Conservation (phyloP, 2,329 filamentous ascomycete species). For the Raffaelea ambrosiae region DNA sequence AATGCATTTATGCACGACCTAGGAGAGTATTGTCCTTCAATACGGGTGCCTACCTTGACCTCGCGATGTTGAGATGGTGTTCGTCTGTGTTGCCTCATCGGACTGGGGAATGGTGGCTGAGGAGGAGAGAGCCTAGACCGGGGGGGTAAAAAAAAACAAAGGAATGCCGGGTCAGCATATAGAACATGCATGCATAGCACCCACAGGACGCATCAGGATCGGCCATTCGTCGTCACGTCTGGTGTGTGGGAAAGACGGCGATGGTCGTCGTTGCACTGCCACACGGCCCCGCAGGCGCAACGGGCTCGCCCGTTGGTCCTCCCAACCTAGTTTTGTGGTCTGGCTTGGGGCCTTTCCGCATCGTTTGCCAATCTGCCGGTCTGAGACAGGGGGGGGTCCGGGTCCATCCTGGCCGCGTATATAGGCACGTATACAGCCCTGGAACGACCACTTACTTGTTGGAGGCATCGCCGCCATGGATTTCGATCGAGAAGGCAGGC, state of each 20-base stretch:
- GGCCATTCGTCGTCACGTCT: too few species aligned
- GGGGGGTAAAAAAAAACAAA: background rate
- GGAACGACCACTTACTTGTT: constrained; percentile 5
- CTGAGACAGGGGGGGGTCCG: too few species aligned
- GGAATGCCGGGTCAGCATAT: background rate
- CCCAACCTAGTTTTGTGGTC: background rate
- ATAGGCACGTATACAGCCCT: too few species aligned
- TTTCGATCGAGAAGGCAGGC: constrained; percentile 29
- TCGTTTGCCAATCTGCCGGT: background rate
- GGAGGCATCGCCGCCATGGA: constrained; percentile 16
- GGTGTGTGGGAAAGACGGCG: background rate
- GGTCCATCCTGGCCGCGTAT: too few species aligned
- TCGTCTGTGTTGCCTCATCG: constrained; percentile 48
- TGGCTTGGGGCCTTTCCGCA: background rate
- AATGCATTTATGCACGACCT: background rate
- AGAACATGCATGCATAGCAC: too few species aligned
- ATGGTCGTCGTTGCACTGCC: constrained; percentile 11
- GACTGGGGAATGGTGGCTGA: constrained; percentile 37
- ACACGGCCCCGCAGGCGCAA: constrained; percentile 13
- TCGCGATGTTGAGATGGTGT: constrained; percentile 50
- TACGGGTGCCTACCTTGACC: constrained; percentile 38
- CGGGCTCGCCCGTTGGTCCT: constrained; percentile 8
- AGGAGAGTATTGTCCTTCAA: background rate
- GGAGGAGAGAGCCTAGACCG: constrained; percentile 22
- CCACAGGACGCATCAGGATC: too few species aligned